These are phyloP conservation scores for Penicillium argentinense DNA, from an alignment of 495 filamentous ascomycete genomes.

Conservation along the genomic window DNA sequence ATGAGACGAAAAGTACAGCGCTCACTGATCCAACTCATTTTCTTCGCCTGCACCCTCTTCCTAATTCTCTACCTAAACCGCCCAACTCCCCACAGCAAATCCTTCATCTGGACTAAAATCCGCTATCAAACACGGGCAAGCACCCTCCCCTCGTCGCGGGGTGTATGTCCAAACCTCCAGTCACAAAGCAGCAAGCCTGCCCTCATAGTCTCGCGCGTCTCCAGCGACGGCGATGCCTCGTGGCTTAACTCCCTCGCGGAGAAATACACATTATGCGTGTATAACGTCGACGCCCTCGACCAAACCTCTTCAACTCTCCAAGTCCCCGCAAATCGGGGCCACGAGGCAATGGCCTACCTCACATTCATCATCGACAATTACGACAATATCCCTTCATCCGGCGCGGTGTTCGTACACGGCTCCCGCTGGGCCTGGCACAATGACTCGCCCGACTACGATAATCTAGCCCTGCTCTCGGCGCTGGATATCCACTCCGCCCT, in stretches of 20 bases:
- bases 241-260: conserved; percentile 35
- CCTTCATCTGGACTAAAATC: conserved; percentile 38
- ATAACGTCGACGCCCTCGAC: conserved; percentile 55
- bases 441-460: conserved; percentile 42
- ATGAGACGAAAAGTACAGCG: conserved; percentile 26
- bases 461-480: conserved; percentile 31
- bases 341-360: conserved; percentile 68
- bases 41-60: conserved; percentile 29
- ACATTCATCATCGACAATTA: conserved; percentile 70
- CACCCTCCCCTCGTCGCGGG: conserved; percentile 25
- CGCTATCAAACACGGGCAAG: conserved; percentile 34
- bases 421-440: conserved; percentile 48
- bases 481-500: conserved; percentile 36
- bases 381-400: conserved; percentile 50
- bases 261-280: conserved; percentile 46
- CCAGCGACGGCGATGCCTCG: conserved; percentile 33
- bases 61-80: conserved; percentile 37
- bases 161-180: conserved; percentile 35
- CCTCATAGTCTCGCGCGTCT: conserved; percentile 37
- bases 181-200: conserved; percentile 40
- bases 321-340: conserved; percentile 62
- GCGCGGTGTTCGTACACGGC: conserved; percentile 46
- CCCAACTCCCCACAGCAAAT: conserved; percentile 24
- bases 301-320: conserved; percentile 46
- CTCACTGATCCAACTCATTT: conserved; percentile 26